Evolutionary conservation across 2,329 filamentous ascomycete species (phyloP).

Genomic region (Ilyonectria sp.): DNA sequence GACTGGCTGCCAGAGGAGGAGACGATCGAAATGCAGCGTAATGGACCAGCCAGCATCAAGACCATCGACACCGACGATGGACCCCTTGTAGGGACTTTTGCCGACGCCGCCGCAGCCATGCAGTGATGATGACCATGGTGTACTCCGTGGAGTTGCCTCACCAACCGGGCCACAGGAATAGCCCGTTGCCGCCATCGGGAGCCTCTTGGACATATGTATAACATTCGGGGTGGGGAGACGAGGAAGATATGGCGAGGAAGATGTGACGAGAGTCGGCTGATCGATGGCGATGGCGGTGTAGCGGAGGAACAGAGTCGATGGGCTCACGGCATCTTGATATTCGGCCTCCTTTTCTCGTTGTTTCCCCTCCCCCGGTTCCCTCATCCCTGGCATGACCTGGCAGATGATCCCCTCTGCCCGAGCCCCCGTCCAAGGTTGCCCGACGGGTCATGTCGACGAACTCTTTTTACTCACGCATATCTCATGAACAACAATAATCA

Average conservation of each 20-base stretch:
- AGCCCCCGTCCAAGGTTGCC: not conserved
- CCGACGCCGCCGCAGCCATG: slow-evolving; percentile 70
- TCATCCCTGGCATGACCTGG: not conserved
- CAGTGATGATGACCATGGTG: slow-evolving; percentile 47
- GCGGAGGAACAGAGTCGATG: slow-evolving; percentile 2
- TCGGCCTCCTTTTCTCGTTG: slow-evolving; percentile 1
- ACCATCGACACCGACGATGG: slow-evolving; percentile 53
- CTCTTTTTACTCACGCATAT: slow-evolving; percentile 8
- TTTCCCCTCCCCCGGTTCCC: not conserved
- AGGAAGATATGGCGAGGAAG: slow-evolving; percentile 7
- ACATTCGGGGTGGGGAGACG: slow-evolving; percentile 4
- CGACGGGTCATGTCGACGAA: slow-evolving; percentile 21
- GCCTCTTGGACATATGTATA: slow-evolving; percentile 1
- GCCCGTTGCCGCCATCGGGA: not conserved
- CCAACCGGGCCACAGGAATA: slow-evolving; percentile 5
- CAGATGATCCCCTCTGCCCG: slow-evolving; percentile 17
- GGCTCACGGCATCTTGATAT: slow-evolving; percentile 8
- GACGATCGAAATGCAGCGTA: slow-evolving; percentile 61
- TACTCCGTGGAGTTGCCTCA: slow-evolving; percentile 15
- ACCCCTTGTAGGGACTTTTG: slow-evolving; percentile 72
- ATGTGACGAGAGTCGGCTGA: slow-evolving; percentile 11
- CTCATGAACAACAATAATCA: slow-evolving; percentile 22
- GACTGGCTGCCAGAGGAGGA: slow-evolving; percentile 72
- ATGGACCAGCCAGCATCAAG: slow-evolving; percentile 52
- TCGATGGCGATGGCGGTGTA: slow-evolving; percentile 11